Evolutionary conservation across 352 stramenopile species (phyloP), one percentile per base, ranked within the genome.

Genomic region (Elongisporangium anandrum): DNA sequence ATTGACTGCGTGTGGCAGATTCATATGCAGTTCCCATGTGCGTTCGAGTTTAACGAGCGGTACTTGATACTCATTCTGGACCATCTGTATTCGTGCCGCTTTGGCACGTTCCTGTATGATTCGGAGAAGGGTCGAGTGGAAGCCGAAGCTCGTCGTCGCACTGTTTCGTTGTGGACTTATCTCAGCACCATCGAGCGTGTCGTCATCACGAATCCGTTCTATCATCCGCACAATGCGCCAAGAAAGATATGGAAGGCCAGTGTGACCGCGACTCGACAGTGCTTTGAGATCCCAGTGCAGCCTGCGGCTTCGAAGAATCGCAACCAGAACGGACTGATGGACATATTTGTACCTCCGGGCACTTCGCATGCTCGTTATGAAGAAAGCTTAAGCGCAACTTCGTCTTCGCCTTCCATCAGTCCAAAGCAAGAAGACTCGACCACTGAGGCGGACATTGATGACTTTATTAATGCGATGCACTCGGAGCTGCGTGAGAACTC

Each of bases 51-150:
- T 63, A 92, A 94, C 58, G 81, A 90, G 60, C 77, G 80, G 45
- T 94, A 81, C 52, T 63, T 95, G 21, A 91, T 95, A 7, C 56
- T 93, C 20, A 75, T 94, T 23, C 68, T 93, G 13, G 87, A 95
- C 53, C 82, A 93, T 55, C 47, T 95, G 53, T 94, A 92, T 52
- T 85, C 84, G 51, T 90, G 85, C 54, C 80, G 81, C 9, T 92
- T 92, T 70, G 86, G 86, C 7, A 99, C 93, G 13, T 97, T 99
- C 61, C 72, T 99, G 45, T 99, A 97, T 68, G 95, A 99, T 71
- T 98, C 84, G 16, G 92, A 98, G 68, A 69, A 77, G 1, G 69
- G 85, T 20, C 81, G 85, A 0, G 62, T 81, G 13, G 59, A 85
- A n/a, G 60, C 85, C 49, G 78, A 91, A 52, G 58, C 68, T 2